Base-by-base conservation (phyloP, 2,329 filamentous ascomycete species). In the Phialophora expanda region DNA sequence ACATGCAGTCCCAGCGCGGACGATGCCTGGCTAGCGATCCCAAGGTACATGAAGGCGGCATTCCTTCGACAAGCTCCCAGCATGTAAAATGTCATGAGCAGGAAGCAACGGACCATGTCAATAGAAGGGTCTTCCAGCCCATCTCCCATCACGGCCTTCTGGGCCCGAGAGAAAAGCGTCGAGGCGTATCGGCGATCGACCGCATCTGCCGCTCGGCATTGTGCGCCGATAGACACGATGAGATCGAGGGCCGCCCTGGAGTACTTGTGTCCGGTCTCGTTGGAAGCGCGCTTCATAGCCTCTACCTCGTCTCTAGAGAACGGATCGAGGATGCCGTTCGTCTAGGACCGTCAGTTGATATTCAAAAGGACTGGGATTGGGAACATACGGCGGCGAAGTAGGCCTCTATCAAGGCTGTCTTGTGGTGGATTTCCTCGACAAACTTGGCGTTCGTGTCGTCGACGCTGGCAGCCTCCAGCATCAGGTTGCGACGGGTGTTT, bases 31-130 rank as follows among this genome's bases (percentile, higher is more conserved):
- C 83, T 79, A 1, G 86, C 86, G 8, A 88, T 82, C 0, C 86
- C 86, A 2, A 89, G 74, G 62, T 88, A 88, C 84, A 89, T 87
- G 61, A 87, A 89, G 0, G 86, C 86, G 0, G 86, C 80, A 63
- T 87, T 87, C 8, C 85, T 78, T 34, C 84, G 83, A 60, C 85
- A 87, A 3, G 84, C 83, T 0, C 84, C 85, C 2, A 86, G 78
- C 81, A 87, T 84, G 69, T 86, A 87, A 67, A 86, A 86, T 0
- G 85, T 80, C 81, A 87, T 84, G 17, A 87, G 76, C 0, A 86
- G 73, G 66, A 86, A 87, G 0, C 78, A 76, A 17, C 83, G 77
- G 4, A 85, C 81, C 71, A 86, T 77, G 56, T 84, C 79, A 11
- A 86, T 74, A 44, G 82, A 85, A 0, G 85, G 85, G 64, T 85